A percentile compares a stretch with the other conserved stretches of the same genome.
These are phyloP conservation scores for Lipomyces spencermartinsiae DNA, from an alignment of 805 yeast species.

Conservation along the genomic window DNA sequence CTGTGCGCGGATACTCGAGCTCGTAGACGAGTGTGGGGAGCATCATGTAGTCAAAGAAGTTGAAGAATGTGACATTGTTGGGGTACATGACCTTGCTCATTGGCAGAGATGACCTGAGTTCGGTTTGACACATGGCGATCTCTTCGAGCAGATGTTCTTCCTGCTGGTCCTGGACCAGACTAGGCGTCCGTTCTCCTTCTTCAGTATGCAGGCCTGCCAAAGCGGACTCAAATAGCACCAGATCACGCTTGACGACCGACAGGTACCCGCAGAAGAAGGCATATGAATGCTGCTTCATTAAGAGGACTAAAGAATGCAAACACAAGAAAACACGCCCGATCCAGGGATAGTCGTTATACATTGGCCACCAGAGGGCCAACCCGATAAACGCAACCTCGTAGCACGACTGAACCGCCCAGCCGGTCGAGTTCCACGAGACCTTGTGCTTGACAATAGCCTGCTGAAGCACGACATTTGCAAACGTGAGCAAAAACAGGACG, in stretches of 20 bases:
- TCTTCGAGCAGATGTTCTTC: slow-evolving; percentile 50
- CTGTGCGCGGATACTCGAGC: slow-evolving; percentile 79
- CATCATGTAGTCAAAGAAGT: slow-evolving; percentile 82
- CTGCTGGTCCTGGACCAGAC: slow-evolving; percentile 42
- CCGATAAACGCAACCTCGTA: slow-evolving; percentile 62
- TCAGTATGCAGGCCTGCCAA: slow-evolving; percentile 45
- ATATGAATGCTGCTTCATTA: slow-evolving; percentile 96
- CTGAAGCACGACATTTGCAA: slow-evolving; percentile 67
- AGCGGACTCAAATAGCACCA: slow-evolving; percentile 56
- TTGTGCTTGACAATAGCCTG: slow-evolving; percentile 52
- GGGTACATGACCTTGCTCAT: slow-evolving; percentile 62
- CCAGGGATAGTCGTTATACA: slow-evolving; percentile 75
- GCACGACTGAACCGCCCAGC: slow-evolving; percentile 66
- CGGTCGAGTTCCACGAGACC: slow-evolving; percentile 67
- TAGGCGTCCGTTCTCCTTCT: slow-evolving; percentile 10
- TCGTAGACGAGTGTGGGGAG: slow-evolving; percentile 86
- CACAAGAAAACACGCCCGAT: slow-evolving; percentile 84
- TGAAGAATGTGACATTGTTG: slow-evolving; percentile 62
- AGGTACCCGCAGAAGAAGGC: slow-evolving; percentile 91
- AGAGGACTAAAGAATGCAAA: slow-evolving; percentile 80
- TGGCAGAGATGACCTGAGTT: slow-evolving; percentile 49
- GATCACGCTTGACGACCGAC: slow-evolving; percentile 66
- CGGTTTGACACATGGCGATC: slow-evolving; percentile 76
- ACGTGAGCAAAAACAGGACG: slow-evolving; percentile 72
- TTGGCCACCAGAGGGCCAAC: slow-evolving; percentile 64